A percentile compares a stretch with the other conserved stretches of the same genome.
Evolutionary conservation across 805 yeast genomes (phyloP).

Genomic region (Wickerhamiella spandovensis): DNA sequence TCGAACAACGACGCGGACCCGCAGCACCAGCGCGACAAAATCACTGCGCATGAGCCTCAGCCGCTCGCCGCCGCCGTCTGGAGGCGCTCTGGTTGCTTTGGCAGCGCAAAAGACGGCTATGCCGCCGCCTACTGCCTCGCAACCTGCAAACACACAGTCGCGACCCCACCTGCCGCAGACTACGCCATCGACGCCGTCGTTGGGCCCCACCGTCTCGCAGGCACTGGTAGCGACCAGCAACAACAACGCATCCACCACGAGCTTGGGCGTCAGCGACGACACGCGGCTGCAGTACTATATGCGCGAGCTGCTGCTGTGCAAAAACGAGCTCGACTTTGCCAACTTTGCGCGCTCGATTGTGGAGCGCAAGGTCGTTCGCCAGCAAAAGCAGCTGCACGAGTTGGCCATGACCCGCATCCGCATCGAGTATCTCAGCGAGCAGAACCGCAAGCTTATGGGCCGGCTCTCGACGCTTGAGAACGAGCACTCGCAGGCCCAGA

Average conservation of each 20-base stretch:
- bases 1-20: neutral
- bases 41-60: neutral
- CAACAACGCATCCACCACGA: neutral
- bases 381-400: conserved; percentile 23
- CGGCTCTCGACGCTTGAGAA: conserved; percentile 18
- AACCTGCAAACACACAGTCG: neutral
- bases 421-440: conserved; percentile 20
- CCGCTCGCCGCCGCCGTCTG: neutral
- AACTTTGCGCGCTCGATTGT: conserved; percentile 38
- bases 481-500: conserved; percentile 23
- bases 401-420: conserved; percentile 21
- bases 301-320: conserved; percentile 41
- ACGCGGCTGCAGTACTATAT: conserved; percentile 33
- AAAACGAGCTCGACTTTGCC: conserved; percentile 50
- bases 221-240: too few relatives aligned
- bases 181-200: neutral
- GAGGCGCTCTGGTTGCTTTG: neutral
- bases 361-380: conserved; percentile 26
- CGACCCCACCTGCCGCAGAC: neutral
- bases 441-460: conserved; percentile 21
- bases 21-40: neutral
- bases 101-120: neutral
- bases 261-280: conserved; percentile 10
- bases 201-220: neutral
- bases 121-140: neutral